A percentile compares a stretch with the other conserved stretches of the same genome.
Conservation (phyloP, 2,329 filamentous ascomycete species). For the Leptographium wingfieldii region DNA sequence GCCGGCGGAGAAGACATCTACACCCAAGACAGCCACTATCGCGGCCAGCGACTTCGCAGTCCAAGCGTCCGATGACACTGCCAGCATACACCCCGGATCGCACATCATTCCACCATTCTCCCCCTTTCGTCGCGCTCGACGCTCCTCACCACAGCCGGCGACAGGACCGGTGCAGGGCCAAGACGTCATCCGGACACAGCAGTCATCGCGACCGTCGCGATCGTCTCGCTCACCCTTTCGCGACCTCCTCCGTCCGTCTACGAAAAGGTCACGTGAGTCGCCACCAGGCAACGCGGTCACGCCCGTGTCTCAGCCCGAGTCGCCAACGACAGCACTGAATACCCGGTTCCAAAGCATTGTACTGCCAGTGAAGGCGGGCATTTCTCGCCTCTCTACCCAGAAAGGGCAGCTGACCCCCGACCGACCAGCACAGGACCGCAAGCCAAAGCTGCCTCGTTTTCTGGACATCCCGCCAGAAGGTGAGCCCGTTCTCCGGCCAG, state of each 20-base stretch:
- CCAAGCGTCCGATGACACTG: not conserved
- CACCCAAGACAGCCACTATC: not conserved
- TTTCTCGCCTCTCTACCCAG: not conserved
- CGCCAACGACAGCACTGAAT: not conserved
- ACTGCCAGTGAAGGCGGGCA: not conserved
- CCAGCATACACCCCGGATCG: not conserved
- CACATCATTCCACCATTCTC: not conserved
- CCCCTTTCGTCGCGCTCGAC: not conserved
- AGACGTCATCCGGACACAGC: slow-evolving; percentile 5
- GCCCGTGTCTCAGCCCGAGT: not conserved
- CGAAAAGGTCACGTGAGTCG: slow-evolving; percentile 19
- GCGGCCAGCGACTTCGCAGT: not conserved
- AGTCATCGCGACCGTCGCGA: not conserved
- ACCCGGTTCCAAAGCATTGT: not conserved
- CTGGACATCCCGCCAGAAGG: slow-evolving; percentile 23
- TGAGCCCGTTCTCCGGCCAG: slow-evolving; percentile 17
- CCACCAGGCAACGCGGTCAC: slow-evolving; percentile 9
- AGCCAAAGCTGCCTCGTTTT: slow-evolving; percentile 18
- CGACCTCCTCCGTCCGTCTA: slow-evolving; percentile 17
- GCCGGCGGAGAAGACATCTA: not conserved
- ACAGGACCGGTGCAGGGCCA: slow-evolving; percentile 8
- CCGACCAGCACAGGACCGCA: not conserved
- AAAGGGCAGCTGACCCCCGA: not conserved
- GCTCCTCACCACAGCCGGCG: slow-evolving; percentile 3
- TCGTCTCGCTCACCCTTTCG: slow-evolving; percentile 16